Percentiles rank a stretch among this genome's conserved stretches.
Conservation (phyloP, 2,329 filamentous ascomycete species). For the Thyridium curvatum region DNA sequence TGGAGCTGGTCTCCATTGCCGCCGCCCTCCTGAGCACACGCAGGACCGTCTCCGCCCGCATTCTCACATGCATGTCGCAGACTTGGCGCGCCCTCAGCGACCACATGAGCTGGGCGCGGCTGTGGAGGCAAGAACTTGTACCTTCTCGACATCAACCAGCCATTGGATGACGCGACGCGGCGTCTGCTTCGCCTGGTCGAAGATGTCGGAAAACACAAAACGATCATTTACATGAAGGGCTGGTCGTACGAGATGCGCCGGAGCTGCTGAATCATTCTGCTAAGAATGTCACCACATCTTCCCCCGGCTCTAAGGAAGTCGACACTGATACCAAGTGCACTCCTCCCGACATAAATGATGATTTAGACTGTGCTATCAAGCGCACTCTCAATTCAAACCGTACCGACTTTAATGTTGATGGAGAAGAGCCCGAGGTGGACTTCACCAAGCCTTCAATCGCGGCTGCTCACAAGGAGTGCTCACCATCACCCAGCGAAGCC, state of each 20-base stretch:
- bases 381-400: too few species aligned
- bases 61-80: too few species aligned
- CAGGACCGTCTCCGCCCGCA: too few species aligned
- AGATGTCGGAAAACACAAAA: conserved; percentile 23
- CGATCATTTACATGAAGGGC: conserved; percentile 31
- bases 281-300: neutral
- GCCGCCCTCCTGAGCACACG: too few species aligned
- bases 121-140: conserved; percentile 29
- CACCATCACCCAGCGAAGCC: too few species aligned
- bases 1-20: too few species aligned
- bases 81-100: too few species aligned
- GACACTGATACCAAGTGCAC: neutral
- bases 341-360: too few species aligned
- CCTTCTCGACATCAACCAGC: conserved; percentile 40
- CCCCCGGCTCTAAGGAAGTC: neutral
- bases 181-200: conserved; percentile 31
- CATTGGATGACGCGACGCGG: conserved; percentile 36
- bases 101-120: too few species aligned
- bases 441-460: conserved; percentile 5
- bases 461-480: too few species aligned
- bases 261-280: neutral
- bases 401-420: too few species aligned
- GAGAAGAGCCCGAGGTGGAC: conserved; percentile 9
- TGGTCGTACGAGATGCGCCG: conserved; percentile 28
- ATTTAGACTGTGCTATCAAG: too few species aligned